Evolutionary conservation across 1,139 yeast genomes (phyloP).

Genomic region (Geotrichum europaeum): DNA sequence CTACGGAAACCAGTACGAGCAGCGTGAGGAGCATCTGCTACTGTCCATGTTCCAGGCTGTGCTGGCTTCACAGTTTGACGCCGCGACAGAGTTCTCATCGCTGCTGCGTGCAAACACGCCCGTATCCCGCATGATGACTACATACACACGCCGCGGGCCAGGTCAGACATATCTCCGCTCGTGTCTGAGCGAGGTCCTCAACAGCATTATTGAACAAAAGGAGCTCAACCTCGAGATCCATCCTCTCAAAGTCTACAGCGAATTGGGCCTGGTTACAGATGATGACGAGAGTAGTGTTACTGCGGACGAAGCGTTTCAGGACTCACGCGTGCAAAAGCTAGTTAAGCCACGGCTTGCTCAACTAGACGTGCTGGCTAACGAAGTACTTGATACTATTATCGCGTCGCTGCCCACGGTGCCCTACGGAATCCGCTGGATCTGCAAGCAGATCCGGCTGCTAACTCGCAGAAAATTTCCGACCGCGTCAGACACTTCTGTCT

Average conservation of each 20-base stretch:
- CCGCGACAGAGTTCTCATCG: constrained; percentile 36
- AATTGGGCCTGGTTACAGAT: constrained; percentile 25
- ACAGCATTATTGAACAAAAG: constrained; percentile 31
- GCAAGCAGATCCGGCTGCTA: constrained; percentile 61
- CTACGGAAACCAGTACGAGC: constrained; percentile 41
- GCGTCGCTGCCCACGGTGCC: constrained; percentile 58
- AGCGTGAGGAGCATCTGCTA: constrained; percentile 39
- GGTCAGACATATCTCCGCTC: constrained; percentile 40
- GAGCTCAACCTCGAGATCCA: constrained; percentile 35
- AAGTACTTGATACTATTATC: constrained; percentile 57
- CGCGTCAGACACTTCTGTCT: constrained; percentile 49
- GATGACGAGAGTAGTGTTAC: constrained; percentile 24
- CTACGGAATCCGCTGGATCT: constrained; percentile 63
- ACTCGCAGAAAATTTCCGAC: constrained; percentile 65
- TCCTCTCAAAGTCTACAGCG: constrained; percentile 36
- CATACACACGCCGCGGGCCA: constrained; percentile 40
- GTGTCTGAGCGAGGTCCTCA: constrained; percentile 33
- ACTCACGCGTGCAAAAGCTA: constrained; percentile 31
- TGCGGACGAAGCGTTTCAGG: constrained; percentile 33
- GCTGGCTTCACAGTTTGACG: constrained; percentile 38
- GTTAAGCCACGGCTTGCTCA: constrained; percentile 32
- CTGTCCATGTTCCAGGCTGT: constrained; percentile 40
- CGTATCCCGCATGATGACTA: constrained; percentile 41
- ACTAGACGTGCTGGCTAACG: constrained; percentile 46
- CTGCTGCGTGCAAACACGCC: constrained; percentile 40